These are phyloP conservation scores for Tolypocladium paradoxum DNA, from an alignment of 2,329 filamentous ascomycete species.

Conservation along the genomic window DNA sequence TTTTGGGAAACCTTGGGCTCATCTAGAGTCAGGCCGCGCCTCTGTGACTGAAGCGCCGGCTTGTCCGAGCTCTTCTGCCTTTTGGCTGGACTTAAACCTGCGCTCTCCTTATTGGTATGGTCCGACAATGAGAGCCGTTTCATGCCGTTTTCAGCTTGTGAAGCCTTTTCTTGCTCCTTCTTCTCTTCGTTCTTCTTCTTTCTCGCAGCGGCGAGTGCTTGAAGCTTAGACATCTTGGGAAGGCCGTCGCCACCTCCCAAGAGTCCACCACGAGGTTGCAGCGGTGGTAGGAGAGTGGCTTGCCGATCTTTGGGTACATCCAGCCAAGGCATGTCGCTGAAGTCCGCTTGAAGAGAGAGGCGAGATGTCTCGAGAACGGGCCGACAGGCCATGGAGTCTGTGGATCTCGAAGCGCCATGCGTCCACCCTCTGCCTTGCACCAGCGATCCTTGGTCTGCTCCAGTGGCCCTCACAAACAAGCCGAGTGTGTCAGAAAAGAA, in stretches of 20 bases:
- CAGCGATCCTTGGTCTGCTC: conserved; percentile 19
- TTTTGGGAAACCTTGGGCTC: background rate
- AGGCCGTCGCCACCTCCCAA: conserved; percentile 60
- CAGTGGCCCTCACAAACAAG: conserved; percentile 15
- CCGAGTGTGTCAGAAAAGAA: conserved; percentile 18
- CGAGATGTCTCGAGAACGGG: background rate
- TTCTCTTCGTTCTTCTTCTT: conserved; percentile 71
- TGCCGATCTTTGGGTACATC: conserved; percentile 56
- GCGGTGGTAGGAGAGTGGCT: conserved; percentile 51
- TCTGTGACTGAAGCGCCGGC: background rate
- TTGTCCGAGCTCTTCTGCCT: conserved; percentile 11
- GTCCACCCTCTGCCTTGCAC: conserved; percentile 3
- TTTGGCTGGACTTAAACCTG: conserved; percentile 9
- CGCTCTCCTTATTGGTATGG: conserved; percentile 17
- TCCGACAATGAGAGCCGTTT: conserved; percentile 21
- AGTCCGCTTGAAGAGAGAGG: conserved; percentile 33
- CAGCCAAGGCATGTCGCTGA: conserved; percentile 79
- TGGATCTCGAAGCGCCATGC: background rate
- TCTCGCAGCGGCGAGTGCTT: conserved; percentile 75
- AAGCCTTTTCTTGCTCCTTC: conserved; percentile 18
- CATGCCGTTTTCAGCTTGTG: conserved; percentile 16
- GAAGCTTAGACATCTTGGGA: conserved; percentile 80
- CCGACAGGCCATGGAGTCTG: background rate
- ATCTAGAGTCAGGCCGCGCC: background rate
- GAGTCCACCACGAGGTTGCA: conserved; percentile 51